Conservation (phyloP, 345 rosid species). For the Acer negundo region DNA sequence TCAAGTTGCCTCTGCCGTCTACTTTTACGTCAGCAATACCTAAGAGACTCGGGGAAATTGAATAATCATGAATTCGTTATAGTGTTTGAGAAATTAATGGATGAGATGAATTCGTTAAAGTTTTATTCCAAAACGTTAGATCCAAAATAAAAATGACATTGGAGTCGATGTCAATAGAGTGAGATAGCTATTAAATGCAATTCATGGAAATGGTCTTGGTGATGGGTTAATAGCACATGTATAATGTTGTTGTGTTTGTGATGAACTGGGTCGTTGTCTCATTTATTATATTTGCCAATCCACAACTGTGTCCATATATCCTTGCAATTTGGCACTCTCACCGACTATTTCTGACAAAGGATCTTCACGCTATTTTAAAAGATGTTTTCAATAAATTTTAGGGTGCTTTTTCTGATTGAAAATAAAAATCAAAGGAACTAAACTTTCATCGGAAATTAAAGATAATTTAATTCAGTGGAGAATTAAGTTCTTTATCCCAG, state of each 20-base stretch:
- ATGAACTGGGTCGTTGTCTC: neutral
- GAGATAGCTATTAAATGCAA: constrained; percentile 8
- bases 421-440: too few relatives aligned
- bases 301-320: neutral
- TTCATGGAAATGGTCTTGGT: constrained; percentile 19
- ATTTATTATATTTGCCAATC: constrained; percentile 10
- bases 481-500: too few relatives aligned
- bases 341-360: neutral
- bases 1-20: too few relatives aligned
- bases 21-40: neutral
- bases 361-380: too few relatives aligned
- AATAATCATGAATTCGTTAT: neutral
- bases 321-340: neutral
- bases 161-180: neutral
- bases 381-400: neutral
- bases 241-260: constrained; percentile 6
- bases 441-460: too few relatives aligned
- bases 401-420: too few relatives aligned
- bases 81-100: constrained; percentile 7
- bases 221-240: constrained; percentile 21
- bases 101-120: neutral
- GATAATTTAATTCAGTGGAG: too few relatives aligned
- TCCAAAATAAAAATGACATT: neutral
- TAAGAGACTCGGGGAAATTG: too few relatives aligned
- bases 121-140: neutral